phyloP scores from a whole-genome alignment of 148 eudicot species.

The Heliosperma pusillum region DNA sequence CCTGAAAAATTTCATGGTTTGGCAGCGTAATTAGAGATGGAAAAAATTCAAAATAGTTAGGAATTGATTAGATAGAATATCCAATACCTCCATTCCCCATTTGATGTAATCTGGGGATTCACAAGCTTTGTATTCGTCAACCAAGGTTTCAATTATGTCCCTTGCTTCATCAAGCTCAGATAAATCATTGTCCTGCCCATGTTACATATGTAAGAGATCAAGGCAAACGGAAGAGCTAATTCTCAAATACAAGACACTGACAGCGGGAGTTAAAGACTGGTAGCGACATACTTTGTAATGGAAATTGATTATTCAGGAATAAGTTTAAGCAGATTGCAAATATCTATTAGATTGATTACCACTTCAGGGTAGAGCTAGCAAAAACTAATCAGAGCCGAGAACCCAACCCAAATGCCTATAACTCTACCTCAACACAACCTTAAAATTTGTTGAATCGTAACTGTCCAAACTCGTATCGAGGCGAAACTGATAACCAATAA shows the following conservation, averaged over 20 bases:
- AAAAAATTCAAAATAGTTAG: neutral
- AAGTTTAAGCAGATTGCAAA: neutral
- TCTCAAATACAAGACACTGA: neutral
- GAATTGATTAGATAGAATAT: neutral
- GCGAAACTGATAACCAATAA: too few relatives aligned
- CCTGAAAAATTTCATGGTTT: slow-evolving; percentile 40
- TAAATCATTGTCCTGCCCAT: slow-evolving; percentile 91
- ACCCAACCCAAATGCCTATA: too few relatives aligned
- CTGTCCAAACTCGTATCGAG: too few relatives aligned
- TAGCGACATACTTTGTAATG: neutral
- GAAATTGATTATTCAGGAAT: neutral
- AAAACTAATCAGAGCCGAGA: too few relatives aligned
- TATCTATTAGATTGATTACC: neutral
- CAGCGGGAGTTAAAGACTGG: neutral
- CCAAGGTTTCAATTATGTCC: slow-evolving; percentile 86
- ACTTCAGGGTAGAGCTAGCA: neutral
- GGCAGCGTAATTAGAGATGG: neutral
- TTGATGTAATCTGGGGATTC: slow-evolving; percentile 98
- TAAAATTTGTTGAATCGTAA: too few relatives aligned
- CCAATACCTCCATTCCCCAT: slow-evolving; percentile 98
- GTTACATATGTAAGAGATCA: slow-evolving; percentile 8
- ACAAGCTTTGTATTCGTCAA: slow-evolving; percentile 98
- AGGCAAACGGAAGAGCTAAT: slow-evolving; percentile 6
- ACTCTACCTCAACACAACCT: too few relatives aligned
- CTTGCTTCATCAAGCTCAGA: slow-evolving; percentile 98